A percentile compares a stretch with the other conserved stretches of the same genome.
These are phyloP conservation scores for Lagenidium sp. DNA, from an alignment of 352 stramenopile species.

Conservation along the genomic window DNA sequence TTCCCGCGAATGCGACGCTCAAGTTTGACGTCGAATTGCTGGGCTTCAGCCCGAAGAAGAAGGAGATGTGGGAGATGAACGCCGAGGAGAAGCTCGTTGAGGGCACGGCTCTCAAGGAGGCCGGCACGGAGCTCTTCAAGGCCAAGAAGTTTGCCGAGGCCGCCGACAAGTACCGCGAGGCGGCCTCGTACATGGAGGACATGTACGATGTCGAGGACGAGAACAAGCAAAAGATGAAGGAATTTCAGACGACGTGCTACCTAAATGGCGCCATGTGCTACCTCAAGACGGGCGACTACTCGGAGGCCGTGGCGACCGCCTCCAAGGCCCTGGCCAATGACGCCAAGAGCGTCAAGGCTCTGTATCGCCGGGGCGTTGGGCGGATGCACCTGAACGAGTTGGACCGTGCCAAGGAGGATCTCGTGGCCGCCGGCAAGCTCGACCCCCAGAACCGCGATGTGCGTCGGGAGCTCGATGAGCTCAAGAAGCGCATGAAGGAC, in stretches of 20 bases:
- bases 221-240: slow-evolving; percentile 80
- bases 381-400: slow-evolving; percentile 81
- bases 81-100: slow-evolving; percentile 77
- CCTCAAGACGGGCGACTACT: slow-evolving; percentile 89
- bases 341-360: slow-evolving; percentile 71
- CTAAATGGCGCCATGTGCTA: slow-evolving; percentile 94
- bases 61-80: slow-evolving; percentile 92
- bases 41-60: slow-evolving; percentile 91
- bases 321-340: slow-evolving; percentile 83
- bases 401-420: slow-evolving; percentile 81
- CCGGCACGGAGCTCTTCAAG: slow-evolving; percentile 92
- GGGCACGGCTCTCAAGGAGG: slow-evolving; percentile 82
- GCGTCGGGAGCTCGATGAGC: slow-evolving; percentile 55
- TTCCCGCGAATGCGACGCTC: slow-evolving; percentile 90
- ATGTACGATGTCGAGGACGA: slow-evolving; percentile 83
- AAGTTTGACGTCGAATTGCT: slow-evolving; percentile 96
- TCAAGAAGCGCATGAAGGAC: slow-evolving; percentile 85
- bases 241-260: slow-evolving; percentile 84
- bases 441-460: slow-evolving; percentile 81
- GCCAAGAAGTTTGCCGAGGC: slow-evolving; percentile 80
- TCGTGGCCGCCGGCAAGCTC: slow-evolving; percentile 71
- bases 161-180: slow-evolving; percentile 77
- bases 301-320: slow-evolving; percentile 73
- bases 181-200: slow-evolving; percentile 77
- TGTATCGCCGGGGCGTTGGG: slow-evolving; percentile 78